Evolutionary conservation across 2,329 filamentous ascomycete species (phyloP).

Genomic region (Epicoccum sorghinum): DNA sequence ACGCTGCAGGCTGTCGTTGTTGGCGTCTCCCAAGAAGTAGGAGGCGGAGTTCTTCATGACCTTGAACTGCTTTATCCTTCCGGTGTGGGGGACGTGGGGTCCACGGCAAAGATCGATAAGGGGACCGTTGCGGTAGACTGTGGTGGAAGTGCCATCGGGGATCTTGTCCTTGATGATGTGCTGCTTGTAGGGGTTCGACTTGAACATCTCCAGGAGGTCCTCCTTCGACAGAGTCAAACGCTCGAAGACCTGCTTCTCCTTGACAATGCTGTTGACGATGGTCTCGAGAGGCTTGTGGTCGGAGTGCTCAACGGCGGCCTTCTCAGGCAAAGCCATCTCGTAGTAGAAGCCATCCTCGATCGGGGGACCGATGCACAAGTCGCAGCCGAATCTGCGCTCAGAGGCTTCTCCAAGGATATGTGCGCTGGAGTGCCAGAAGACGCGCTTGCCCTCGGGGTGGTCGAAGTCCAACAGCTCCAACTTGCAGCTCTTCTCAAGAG

Average conservation of each 20-base stretch:
- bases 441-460: constrained; percentile 77
- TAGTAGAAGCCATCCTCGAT: constrained; percentile 96
- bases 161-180: constrained; percentile 96
- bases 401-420: constrained; percentile 95
- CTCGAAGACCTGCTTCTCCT: constrained; percentile 96
- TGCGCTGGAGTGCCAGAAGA: constrained; percentile 97
- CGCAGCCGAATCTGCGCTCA: constrained; percentile 88
- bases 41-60: constrained; percentile 86
- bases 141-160: constrained; percentile 84
- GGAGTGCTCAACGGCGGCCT: constrained; percentile 70
- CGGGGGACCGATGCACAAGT: constrained; percentile 90
- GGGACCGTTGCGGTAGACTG: constrained; percentile 91
- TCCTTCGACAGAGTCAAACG: constrained; percentile 88
- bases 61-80: constrained; percentile 91
- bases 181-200: constrained; percentile 97
- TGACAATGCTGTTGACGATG: constrained; percentile 82
- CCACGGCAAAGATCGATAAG: constrained; percentile 95
- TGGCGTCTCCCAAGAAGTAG: constrained; percentile 92
- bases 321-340: constrained; percentile 85
- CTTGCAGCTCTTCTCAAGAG: constrained; percentile 84
- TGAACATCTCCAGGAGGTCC: constrained; percentile 93
- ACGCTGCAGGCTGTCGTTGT: constrained; percentile 93
- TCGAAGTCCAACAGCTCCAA: constrained; percentile 87
- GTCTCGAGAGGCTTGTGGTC: constrained; percentile 88
- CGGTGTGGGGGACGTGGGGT: constrained; percentile 91